Percentiles rank a stretch among this genome's conserved stretches.
Evolutionary conservation across 768 basidiomycete species (phyloP).

Genomic region (Mycena leptocephala): DNA sequence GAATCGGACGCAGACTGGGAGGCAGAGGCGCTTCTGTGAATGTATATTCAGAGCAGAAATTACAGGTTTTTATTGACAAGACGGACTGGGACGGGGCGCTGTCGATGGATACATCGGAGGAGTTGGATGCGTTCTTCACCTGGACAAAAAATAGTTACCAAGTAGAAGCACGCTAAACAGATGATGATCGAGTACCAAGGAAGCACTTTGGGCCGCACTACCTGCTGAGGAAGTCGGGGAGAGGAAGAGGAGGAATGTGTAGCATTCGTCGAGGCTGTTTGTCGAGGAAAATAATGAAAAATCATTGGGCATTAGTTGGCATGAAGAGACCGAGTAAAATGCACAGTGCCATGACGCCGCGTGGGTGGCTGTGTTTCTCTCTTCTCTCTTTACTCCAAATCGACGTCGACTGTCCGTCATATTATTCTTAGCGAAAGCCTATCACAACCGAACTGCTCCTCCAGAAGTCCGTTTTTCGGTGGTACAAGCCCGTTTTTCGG

Average conservation of each 20-base stretch:
- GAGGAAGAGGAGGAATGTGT: background rate
- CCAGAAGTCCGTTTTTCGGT: too few relatives aligned
- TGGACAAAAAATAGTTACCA: background rate
- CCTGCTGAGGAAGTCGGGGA: background rate
- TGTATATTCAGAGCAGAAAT: background rate
- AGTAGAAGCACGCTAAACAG: background rate
- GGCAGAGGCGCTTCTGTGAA: background rate
- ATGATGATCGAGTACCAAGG: conserved; percentile 13
- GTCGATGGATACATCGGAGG: background rate
- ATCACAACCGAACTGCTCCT: too few relatives aligned
- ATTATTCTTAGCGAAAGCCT: too few relatives aligned
- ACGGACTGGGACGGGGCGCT: background rate
- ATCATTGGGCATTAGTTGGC: conserved; percentile 2
- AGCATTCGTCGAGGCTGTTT: background rate
- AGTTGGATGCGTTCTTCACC: background rate
- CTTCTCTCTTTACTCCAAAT: too few relatives aligned
- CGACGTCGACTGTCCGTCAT: background rate
- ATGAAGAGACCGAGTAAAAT: background rate
- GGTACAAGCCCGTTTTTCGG: too few relatives aligned
- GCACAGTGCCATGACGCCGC: background rate
- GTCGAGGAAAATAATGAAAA: conserved; percentile 14
- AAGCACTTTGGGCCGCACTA: background rate
- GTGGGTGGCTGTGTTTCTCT: background rate
- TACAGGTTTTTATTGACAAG: background rate
- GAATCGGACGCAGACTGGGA: background rate